Percentiles rank a stretch among this genome's conserved stretches.
phyloP scores from a whole-genome alignment of 495 filamentous ascomycete genomes.

The Delitschia confertaspora region DNA sequence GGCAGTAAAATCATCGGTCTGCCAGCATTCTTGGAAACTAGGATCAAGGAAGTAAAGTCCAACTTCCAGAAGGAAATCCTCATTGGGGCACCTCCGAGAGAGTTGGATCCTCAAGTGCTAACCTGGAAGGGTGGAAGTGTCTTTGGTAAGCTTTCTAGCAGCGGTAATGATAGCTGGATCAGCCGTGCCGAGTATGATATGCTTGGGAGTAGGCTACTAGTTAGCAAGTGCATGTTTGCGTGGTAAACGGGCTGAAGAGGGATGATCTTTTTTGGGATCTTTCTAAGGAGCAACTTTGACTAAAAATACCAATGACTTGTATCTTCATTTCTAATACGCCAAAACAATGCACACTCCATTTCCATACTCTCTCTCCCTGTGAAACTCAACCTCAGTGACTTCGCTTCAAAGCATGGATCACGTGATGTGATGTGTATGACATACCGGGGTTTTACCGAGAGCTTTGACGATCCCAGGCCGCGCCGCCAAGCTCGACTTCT shows the following conservation, averaged over 20 bases:
- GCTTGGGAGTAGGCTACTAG: conserved; percentile 66
- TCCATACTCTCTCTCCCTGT: too few relatives aligned
- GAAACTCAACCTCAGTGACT: too few relatives aligned
- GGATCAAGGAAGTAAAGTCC: conserved; percentile 58
- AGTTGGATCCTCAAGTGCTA: conserved; percentile 89
- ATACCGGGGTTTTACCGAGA: too few relatives aligned
- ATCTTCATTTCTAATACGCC: too few relatives aligned
- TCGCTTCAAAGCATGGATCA: too few relatives aligned
- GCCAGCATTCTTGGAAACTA: conserved; percentile 68
- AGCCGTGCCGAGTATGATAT: conserved; percentile 79
- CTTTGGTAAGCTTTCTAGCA: conserved; percentile 77
- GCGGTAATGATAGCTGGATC: conserved; percentile 88
- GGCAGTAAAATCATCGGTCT: conserved; percentile 73
- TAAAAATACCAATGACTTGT: neutral
- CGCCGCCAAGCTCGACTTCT: too few relatives aligned
- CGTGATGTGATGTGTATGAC: too few relatives aligned
- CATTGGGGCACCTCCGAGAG: conserved; percentile 77
- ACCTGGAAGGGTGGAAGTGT: conserved; percentile 97
- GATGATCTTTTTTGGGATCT: neutral
- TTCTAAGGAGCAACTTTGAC: neutral
- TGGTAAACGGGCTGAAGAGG: conserved; percentile 17
- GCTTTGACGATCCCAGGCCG: too few relatives aligned
- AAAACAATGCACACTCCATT: too few relatives aligned
- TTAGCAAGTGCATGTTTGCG: conserved; percentile 72
- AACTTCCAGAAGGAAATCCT: conserved; percentile 73